Percentiles rank a stretch among this genome's conserved stretches.
phyloP scores from a whole-genome alignment of 305 asterid species.

The Petunia hybrid region DNA sequence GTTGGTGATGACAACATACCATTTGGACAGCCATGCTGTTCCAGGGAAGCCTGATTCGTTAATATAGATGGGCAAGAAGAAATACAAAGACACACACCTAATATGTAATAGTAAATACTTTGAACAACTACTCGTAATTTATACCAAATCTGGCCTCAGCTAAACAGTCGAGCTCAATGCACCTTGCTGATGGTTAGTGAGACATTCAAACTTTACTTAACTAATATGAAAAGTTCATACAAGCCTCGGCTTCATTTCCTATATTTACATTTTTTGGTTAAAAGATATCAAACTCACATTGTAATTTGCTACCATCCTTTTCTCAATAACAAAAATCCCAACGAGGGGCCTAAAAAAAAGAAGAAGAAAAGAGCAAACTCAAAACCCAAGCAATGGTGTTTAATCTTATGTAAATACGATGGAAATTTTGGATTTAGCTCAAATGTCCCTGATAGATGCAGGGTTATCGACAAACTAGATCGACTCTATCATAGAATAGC shows the following conservation, averaged over 20 bases:
- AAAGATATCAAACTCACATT: background rate
- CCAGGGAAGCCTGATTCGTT: slow-evolving; percentile 3
- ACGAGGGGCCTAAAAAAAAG: background rate
- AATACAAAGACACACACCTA: background rate
- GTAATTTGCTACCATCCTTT: background rate
- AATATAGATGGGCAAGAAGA: slow-evolving; percentile 22
- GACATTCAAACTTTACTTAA: background rate
- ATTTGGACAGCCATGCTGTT: background rate
- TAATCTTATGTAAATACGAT: background rate
- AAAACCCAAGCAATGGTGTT: background rate
- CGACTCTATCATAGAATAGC: background rate
- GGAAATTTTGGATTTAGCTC: background rate
- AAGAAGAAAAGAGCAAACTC: background rate
- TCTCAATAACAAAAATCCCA: background rate
- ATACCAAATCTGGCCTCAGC: background rate
- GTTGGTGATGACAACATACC: background rate
- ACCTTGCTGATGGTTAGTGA: background rate
- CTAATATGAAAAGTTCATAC: background rate
- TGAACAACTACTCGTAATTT: background rate
- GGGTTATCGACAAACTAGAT: background rate
- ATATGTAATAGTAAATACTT: background rate
- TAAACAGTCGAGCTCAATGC: background rate
- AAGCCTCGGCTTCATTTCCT: background rate
- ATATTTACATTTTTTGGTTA: background rate
- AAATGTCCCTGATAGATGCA: background rate